Evolutionary conservation across 1,284 basidiomycete genomes (phyloP).

Genomic region (Chondrostereum purpureum): DNA sequence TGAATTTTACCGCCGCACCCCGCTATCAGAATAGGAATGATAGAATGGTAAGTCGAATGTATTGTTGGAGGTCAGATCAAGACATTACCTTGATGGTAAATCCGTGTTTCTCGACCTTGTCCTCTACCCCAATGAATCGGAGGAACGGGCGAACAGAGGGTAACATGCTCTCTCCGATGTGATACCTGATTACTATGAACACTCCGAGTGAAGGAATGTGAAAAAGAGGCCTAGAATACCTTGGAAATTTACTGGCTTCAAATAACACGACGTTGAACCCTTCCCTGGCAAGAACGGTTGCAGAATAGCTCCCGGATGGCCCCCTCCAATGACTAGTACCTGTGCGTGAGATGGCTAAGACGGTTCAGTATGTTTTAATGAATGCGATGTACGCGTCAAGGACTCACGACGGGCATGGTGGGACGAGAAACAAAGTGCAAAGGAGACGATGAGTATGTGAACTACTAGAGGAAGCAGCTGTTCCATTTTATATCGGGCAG

Average conservation of each 20-base stretch:
- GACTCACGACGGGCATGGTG: too few relatives aligned
- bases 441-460: too few relatives aligned
- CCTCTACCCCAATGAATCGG: conserved; percentile 54
- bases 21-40: conserved; percentile 15
- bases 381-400: too few relatives aligned
- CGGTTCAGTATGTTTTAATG: too few relatives aligned
- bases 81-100: conserved; percentile 48
- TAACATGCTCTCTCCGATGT: conserved; percentile 59
- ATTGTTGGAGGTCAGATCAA: background rate
- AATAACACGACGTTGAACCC: conserved; percentile 63
- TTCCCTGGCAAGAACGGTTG: conserved; percentile 63
- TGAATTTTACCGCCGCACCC: conserved; percentile 21
- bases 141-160: conserved; percentile 56
- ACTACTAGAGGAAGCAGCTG: too few relatives aligned
- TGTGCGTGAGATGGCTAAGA: too few relatives aligned
- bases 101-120: conserved; percentile 42
- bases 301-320: conserved; percentile 68
- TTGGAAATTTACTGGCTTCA: conserved; percentile 64
- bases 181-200: conserved; percentile 36
- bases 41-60: background rate
- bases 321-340: too few relatives aligned
- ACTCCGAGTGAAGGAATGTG: background rate
- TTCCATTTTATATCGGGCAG: too few relatives aligned
- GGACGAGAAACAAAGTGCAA: too few relatives aligned
- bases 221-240: conserved; percentile 33